phyloP scores from a whole-genome alignment of 345 rosid genomes.

The Populus pruinosa region DNA sequence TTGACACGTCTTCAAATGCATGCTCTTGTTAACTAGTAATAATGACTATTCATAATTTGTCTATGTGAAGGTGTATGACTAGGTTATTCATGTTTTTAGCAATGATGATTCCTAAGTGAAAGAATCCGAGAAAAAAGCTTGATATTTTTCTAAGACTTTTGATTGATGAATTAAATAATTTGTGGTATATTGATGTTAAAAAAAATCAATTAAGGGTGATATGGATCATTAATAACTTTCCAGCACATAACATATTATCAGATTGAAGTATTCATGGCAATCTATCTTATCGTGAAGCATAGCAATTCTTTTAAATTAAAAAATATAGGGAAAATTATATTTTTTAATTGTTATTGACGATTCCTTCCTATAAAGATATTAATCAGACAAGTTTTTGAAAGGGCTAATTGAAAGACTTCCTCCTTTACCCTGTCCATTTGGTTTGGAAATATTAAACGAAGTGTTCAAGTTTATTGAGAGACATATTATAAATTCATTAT shows the following conservation, averaged over 20 bases:
- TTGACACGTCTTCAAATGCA: background rate
- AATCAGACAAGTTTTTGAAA: background rate
- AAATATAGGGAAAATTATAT: background rate
- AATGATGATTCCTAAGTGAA: background rate
- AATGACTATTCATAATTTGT: background rate
- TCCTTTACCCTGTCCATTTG: background rate
- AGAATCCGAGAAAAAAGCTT: no score
- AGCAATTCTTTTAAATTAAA: background rate
- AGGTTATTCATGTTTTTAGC: background rate
- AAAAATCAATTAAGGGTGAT: background rate
- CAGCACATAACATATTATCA: background rate
- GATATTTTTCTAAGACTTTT: no score
- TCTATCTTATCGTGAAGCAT: background rate
- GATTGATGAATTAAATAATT: no score
- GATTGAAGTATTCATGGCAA: background rate
- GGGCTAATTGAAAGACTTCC: no score
- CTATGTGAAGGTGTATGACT: conserved; percentile 2
- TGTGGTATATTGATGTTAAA: no score
- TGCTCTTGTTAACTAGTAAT: background rate
- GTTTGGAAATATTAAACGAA: no score
- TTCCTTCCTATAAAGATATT: background rate
- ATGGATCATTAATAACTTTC: background rate
- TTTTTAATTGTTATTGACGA: background rate
- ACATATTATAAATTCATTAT: background rate
- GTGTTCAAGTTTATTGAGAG: no score